Percentiles rank a stretch among this genome's conserved stretches.
phyloP scores from a whole-genome alignment of 2,329 filamentous ascomycete genomes.

The Pestalotiopsis fici region DNA sequence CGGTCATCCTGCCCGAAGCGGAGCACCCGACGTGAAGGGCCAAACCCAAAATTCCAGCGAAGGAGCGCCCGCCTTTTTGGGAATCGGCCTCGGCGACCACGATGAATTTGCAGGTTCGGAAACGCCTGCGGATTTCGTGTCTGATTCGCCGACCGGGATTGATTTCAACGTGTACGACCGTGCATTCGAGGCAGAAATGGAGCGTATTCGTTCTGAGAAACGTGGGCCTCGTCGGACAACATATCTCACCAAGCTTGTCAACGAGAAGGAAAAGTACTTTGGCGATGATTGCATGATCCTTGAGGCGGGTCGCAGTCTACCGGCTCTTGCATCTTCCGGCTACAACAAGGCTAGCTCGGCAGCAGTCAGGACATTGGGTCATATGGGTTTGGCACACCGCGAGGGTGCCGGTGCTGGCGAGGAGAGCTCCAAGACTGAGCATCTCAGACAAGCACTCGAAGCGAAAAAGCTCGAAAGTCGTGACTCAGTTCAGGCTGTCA shows the following conservation, averaged over 20 bases:
- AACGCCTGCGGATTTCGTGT: conserved; percentile 55
- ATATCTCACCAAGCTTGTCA: conserved; percentile 51
- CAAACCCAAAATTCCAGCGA: conserved; percentile 66
- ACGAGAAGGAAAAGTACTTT: conserved; percentile 40
- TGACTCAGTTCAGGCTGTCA: conserved; percentile 19
- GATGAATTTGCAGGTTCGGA: conserved; percentile 39
- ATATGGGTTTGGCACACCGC: conserved; percentile 1
- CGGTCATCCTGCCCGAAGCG: conserved; percentile 27
- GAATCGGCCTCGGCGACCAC: conserved; percentile 69
- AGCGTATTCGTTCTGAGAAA: conserved; percentile 38
- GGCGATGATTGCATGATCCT: conserved; percentile 37
- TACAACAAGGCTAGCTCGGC: conserved; percentile 11
- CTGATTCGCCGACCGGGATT: conserved; percentile 81
- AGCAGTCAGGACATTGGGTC: conserved; percentile 4
- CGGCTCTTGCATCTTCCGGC: conserved; percentile 12
- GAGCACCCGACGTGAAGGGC: conserved; percentile 49
- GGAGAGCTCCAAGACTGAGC: not conserved
- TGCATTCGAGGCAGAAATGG: conserved; percentile 84
- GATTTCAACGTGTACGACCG: conserved; percentile 88
- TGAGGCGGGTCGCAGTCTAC: conserved; percentile 29
- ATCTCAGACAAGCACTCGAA: not conserved
- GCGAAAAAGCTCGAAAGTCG: conserved; percentile 13
- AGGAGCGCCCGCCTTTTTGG: conserved; percentile 66
- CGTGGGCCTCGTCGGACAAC: conserved; percentile 37
- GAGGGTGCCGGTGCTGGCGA: not conserved